These are phyloP conservation scores for Guillardia theta DNA, from an alignment of 78 protist genomes.

Conservation along the genomic window DNA sequence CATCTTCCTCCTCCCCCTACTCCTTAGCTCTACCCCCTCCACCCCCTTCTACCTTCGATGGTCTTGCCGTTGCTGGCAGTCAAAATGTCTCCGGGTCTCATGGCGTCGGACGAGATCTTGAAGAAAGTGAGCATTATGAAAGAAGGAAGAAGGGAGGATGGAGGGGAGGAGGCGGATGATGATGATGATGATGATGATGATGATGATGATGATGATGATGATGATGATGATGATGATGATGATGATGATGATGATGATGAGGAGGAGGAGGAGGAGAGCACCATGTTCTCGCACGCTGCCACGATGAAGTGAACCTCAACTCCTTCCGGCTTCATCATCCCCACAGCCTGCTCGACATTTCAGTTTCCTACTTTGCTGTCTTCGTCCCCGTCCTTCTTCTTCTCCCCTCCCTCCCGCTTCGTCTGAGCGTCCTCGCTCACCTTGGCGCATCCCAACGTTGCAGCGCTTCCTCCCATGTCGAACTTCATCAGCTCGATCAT, in stretches of 20 bases:
- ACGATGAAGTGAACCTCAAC: slow-evolving; percentile 47
- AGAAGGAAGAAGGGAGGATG: too few relatives aligned
- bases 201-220: too few relatives aligned
- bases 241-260: too few relatives aligned
- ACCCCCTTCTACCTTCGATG: slow-evolving; percentile 20
- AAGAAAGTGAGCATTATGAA: too few relatives aligned
- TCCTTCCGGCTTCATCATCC: not conserved
- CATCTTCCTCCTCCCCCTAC: not conserved
- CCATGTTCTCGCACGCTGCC: slow-evolving; percentile 60
- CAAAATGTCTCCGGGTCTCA: slow-evolving; percentile 49
- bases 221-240: too few relatives aligned
- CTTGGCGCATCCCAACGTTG: slow-evolving; percentile 48
- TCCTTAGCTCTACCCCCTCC: not conserved
- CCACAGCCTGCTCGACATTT: too few relatives aligned
- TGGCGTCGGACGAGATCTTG: slow-evolving; percentile 31
- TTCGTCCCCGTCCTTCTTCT: too few relatives aligned
- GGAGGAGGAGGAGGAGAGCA: too few relatives aligned
- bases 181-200: too few relatives aligned
- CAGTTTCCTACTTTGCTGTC: too few relatives aligned
- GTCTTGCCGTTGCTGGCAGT: slow-evolving; percentile 48
- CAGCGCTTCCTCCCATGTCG: slow-evolving; percentile 59
- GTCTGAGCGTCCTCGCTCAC: not conserved
- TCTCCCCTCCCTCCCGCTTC: not conserved
- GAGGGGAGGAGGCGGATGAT: too few relatives aligned
- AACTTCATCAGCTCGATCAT: slow-evolving; percentile 59